Evolutionary conservation across 306 rosid genomes (phyloP).

Genomic region (Astragalus glycyphyllos): DNA sequence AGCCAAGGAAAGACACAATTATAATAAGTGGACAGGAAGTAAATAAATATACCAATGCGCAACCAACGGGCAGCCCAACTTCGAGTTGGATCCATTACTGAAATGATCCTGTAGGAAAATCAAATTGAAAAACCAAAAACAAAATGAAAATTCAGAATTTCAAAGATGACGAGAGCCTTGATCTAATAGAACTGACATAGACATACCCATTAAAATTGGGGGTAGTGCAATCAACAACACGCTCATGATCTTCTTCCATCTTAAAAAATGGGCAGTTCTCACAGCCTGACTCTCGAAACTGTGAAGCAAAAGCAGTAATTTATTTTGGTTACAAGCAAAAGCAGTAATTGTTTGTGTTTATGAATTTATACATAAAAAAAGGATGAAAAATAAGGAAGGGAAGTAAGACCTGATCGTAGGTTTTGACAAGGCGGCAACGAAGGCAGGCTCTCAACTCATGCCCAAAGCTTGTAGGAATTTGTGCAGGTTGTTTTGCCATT

Average conservation of each 20-base stretch:
- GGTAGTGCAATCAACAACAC: conserved; percentile 87
- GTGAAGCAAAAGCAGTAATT: conserved; percentile 32
- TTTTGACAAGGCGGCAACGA: conserved; percentile 97
- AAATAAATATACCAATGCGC: conserved; percentile 70
- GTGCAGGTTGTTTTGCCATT: conserved; percentile 76
- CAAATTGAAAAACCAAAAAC: conserved; percentile 3
- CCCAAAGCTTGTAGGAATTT: conserved; percentile 93
- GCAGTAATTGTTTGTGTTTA: conserved; percentile 11
- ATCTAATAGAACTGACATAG: background rate
- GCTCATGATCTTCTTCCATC: conserved; percentile 91
- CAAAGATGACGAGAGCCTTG: background rate
- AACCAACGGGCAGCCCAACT: conserved; percentile 98
- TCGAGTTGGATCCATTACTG: conserved; percentile 90
- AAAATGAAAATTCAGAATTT: background rate
- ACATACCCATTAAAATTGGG: conserved; percentile 92
- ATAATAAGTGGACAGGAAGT: background rate
- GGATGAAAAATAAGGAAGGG: background rate
- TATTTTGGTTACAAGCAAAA: background rate
- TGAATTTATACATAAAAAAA: background rate
- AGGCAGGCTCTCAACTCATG: conserved; percentile 95
- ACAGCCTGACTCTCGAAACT: conserved; percentile 92
- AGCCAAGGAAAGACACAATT: conserved; percentile 3
- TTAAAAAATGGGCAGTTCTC: conserved; percentile 95
- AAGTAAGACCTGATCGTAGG: conserved; percentile 83
- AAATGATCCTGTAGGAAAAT: conserved; percentile 63